Evolutionary conservation across 148 eudicot species (phyloP).

Genomic region (Beta vulgaris): DNA sequence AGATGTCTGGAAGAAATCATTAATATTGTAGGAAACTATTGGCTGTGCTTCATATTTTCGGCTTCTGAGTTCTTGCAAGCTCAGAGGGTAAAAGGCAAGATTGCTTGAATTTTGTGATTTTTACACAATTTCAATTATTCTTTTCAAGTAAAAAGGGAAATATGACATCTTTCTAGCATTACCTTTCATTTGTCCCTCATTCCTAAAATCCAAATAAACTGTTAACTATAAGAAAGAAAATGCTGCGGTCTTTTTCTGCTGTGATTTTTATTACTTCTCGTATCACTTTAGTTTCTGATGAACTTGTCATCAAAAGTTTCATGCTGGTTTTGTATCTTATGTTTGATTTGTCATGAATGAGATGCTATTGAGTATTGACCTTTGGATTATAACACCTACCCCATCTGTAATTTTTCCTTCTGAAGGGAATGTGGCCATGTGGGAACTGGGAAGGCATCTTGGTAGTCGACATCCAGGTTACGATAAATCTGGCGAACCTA

Average conservation of each 20-base stretch:
- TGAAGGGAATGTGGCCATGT: slow-evolving; percentile 81
- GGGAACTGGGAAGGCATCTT: slow-evolving; percentile 92
- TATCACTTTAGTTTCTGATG: too few relatives aligned
- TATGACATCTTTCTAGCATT: neutral
- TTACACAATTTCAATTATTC: neutral
- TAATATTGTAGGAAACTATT: neutral
- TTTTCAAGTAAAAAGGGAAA: neutral
- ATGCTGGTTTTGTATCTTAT: neutral
- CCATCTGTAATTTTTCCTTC: neutral
- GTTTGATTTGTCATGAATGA: neutral
- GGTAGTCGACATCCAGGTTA: slow-evolving; percentile 87
- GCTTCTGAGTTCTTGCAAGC: neutral
- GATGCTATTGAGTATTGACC: neutral
- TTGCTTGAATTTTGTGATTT: neutral
- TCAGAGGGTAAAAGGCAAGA: neutral
- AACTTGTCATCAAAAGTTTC: neutral
- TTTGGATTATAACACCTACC: neutral
- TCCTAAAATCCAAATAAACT: neutral
- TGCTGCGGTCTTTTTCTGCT: neutral
- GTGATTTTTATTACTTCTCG: neutral
- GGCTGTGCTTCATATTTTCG: neutral
- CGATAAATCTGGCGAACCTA: slow-evolving; percentile 52
- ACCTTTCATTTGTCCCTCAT: neutral
- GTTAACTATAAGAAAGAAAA: neutral
- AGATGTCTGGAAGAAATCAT: neutral